Base-by-base conservation (phyloP, 805 yeast genomes). In the Spathaspora gorwiae region DNA sequence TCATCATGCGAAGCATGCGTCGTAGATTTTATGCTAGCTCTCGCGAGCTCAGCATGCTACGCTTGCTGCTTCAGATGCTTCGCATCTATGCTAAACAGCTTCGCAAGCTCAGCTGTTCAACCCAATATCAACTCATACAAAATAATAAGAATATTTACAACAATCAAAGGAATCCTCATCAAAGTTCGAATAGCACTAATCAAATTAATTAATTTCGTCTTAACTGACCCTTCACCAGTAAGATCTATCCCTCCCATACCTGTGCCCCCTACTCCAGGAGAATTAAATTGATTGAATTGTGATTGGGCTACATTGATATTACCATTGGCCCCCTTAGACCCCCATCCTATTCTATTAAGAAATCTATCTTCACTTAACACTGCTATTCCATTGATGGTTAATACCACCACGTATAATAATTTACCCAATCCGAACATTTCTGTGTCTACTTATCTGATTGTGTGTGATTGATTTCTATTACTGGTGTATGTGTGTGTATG, bases 361-460 rank as follows among this genome's bases (percentile, higher is more conserved):
- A 87, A 87, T 47, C 95, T 68, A 56, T 87, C 94, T 55, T 87
- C 95, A 59, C 85, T 84, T 43, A 87, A 73, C 32, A 87, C 83
- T 0, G 94, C 94, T 27, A 87, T 77, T 0, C 92, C 80, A 61
- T 87, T 87, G 40, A 85, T 76, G 46, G 85, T 65, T 34, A 87
- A 70, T n/a, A 80, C 62, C 24, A 73, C 64, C 45, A 78, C 80
- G 54, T 80, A 81, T 45, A 80, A 70, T 30, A 81, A 64, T 57
- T 73, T 79, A 9, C 85, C 84, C 37, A 81, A 63, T 13, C 86
- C 85, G 63, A 81, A 81, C 83, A 80, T 71, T 13, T 29, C 32
- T 29, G 32, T 29, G 32, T 29, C 12, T 9, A 11, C 5, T 5
- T 29, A 29, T 32, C 13, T 32, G 35, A 32, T 12, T 32, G 35